Percentiles rank a stretch among this genome's conserved stretches.
Conservation (phyloP, 1,284 basidiomycete species). For the Cryptococcus floricola region DNA sequence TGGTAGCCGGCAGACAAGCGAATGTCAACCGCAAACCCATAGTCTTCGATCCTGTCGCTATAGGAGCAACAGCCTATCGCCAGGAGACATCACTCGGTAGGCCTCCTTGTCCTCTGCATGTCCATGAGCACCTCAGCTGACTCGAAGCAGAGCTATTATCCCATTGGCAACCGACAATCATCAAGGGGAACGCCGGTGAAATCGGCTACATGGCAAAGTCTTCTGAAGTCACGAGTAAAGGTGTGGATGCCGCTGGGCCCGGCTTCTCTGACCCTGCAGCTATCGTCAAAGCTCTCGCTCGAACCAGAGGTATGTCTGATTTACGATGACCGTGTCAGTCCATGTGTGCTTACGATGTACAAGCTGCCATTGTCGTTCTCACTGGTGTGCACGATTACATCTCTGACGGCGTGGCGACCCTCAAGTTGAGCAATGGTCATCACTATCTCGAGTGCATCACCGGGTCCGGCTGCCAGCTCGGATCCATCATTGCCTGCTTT, state of each 20-base stretch:
- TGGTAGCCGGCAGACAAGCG: slow-evolving; percentile 64
- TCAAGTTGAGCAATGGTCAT: slow-evolving; percentile 72
- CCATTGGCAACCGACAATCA: slow-evolving; percentile 80
- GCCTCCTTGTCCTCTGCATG: slow-evolving; percentile 6
- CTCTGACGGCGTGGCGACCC: slow-evolving; percentile 70
- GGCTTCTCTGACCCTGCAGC: slow-evolving; percentile 70
- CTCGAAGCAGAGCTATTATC: slow-evolving; percentile 63
- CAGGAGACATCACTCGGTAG: slow-evolving; percentile 54
- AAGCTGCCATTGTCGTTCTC: slow-evolving; percentile 78
- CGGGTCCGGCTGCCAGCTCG: slow-evolving; percentile 63
- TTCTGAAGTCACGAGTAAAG: slow-evolving; percentile 72
- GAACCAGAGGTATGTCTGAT: slow-evolving; percentile 63
- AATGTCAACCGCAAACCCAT: slow-evolving; percentile 74
- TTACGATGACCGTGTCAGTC: background rate
- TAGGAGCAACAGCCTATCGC: slow-evolving; percentile 77
- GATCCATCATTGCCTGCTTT: slow-evolving; percentile 54
- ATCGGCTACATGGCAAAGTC: slow-evolving; percentile 72
- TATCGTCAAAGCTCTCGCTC: slow-evolving; percentile 69
- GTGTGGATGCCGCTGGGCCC: slow-evolving; percentile 78
- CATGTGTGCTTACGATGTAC: background rate
- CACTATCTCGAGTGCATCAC: slow-evolving; percentile 49
- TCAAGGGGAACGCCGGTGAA: slow-evolving; percentile 94
- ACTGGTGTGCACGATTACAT: slow-evolving; percentile 82
- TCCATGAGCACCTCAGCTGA: background rate
- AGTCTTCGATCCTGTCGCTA: slow-evolving; percentile 90